Percentiles rank a stretch among this genome's conserved stretches.
phyloP scores from a whole-genome alignment of 257 asterid genomes.

The Mentha longifolia region DNA sequence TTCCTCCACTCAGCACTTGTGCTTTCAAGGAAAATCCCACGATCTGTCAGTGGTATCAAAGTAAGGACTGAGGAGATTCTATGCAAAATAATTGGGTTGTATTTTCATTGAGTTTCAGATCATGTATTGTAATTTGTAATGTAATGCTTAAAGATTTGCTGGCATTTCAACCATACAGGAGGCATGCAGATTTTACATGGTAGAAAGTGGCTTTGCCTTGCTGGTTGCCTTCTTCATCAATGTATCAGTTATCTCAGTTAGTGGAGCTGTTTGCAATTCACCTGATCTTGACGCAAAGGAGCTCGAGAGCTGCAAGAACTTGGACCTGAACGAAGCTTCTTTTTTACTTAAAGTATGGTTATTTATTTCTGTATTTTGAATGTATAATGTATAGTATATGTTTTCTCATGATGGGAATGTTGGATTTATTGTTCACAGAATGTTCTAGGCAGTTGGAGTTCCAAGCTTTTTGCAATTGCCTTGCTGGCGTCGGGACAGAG shows the following conservation, averaged over 20 bases:
- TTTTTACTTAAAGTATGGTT: conserved; percentile 71
- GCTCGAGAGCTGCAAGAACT: conserved; percentile 69
- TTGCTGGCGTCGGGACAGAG: conserved; percentile 98
- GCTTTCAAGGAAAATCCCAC: conserved; percentile 92
- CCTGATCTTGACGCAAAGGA: conserved; percentile 54
- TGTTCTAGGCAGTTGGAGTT: conserved; percentile 91
- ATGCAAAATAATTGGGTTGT: not conserved
- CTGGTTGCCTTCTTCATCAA: conserved; percentile 90
- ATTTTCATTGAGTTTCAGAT: not conserved
- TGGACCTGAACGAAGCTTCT: conserved; percentile 90
- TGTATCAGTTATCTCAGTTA: conserved; percentile 87
- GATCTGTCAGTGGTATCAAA: conserved; percentile 73
- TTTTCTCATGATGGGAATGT: not conserved
- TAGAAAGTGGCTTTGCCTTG: conserved; percentile 90
- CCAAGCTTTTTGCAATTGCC: conserved; percentile 93
- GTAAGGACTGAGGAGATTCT: conserved; percentile 55
- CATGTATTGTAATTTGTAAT: not conserved
- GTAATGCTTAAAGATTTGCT: conserved; percentile 19
- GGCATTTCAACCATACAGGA: conserved; percentile 52
- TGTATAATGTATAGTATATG: not conserved
- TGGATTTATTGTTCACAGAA: conserved; percentile 47
- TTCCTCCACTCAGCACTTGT: conserved; percentile 97
- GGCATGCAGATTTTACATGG: conserved; percentile 87
- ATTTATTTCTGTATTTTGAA: not conserved
- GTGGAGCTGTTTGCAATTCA: conserved; percentile 90